These are phyloP conservation scores for Phytophthora gonapodyides DNA, from an alignment of 352 stramenopile genomes.

Conservation along the genomic window DNA sequence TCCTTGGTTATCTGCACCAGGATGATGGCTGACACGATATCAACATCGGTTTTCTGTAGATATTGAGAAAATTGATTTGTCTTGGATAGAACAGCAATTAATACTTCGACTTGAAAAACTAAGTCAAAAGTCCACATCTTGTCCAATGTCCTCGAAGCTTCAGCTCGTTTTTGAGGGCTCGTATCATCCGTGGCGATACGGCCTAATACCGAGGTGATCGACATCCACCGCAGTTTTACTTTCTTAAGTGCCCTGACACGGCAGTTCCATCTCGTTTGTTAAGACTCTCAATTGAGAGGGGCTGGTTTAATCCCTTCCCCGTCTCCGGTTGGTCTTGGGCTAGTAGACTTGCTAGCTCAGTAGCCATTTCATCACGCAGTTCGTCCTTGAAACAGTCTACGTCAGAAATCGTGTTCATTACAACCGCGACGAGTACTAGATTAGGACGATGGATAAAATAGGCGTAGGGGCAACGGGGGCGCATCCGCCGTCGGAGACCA, in stretches of 20 bases:
- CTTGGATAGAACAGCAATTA: neutral
- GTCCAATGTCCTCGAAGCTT: neutral
- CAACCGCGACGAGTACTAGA: too few species aligned
- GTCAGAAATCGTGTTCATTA: too few species aligned
- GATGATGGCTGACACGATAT: slow-evolving; percentile 4
- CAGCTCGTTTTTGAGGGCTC: neutral
- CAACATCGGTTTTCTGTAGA: slow-evolving; percentile 3
- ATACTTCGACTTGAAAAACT: slow-evolving; percentile 7
- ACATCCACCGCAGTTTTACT: neutral
- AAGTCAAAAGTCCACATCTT: slow-evolving; percentile 8
- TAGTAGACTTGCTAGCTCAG: too few species aligned
- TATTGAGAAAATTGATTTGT: slow-evolving; percentile 5
- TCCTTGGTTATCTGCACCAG: too few species aligned
- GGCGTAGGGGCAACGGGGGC: too few species aligned
- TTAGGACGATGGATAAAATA: too few species aligned
- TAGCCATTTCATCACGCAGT: too few species aligned
- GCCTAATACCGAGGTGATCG: slow-evolving; percentile 1
- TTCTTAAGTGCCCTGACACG: slow-evolving; percentile 1
- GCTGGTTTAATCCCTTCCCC: neutral
- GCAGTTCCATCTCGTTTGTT: neutral
- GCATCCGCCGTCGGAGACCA: too few species aligned
- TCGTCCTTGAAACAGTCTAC: too few species aligned
- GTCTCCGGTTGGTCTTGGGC: too few species aligned
- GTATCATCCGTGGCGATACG: neutral
- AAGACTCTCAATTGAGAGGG: neutral